phyloP scores from a whole-genome alignment of 129 eudicot species.

The Kitagawia praeruptora region DNA sequence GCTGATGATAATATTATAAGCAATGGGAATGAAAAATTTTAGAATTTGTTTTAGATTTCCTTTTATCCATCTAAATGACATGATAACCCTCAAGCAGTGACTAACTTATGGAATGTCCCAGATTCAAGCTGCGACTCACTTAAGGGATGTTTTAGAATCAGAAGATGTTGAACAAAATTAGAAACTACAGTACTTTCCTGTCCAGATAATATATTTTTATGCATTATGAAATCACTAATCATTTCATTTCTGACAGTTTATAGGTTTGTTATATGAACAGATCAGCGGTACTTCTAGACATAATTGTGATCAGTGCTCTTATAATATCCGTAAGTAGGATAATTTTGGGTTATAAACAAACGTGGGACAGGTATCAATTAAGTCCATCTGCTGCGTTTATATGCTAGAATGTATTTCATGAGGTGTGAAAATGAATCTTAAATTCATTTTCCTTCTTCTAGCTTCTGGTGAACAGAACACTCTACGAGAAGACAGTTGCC shows the following conservation, averaged over 20 bases:
- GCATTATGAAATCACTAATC: background rate
- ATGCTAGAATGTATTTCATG: background rate
- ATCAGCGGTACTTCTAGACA: constrained; percentile 80
- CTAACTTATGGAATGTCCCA: no score
- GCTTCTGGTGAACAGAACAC: constrained; percentile 92
- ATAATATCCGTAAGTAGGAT: constrained; percentile 61
- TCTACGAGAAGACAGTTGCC: constrained; percentile 88
- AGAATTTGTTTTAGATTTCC: background rate
- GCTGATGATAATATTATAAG: background rate
- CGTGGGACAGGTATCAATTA: constrained; percentile 95
- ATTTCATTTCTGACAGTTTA: background rate
- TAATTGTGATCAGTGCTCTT: constrained; percentile 77
- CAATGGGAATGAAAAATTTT: background rate
- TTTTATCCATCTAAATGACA: background rate
- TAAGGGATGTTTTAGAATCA: background rate
- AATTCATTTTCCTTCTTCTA: constrained; percentile 19
- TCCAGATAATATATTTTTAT: background rate
- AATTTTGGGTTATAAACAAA: constrained; percentile 89
- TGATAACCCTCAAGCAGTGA: background rate
- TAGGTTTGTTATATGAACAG: constrained; percentile 32
- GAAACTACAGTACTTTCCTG: background rate
- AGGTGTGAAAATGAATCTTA: background rate
- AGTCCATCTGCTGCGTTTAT: constrained; percentile 20
- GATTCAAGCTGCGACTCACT: background rate
- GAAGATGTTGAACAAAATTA: background rate